Evolutionary conservation across 2,329 filamentous ascomycete genomes (phyloP).

Genomic region (Calonectria hongkongensis): DNA sequence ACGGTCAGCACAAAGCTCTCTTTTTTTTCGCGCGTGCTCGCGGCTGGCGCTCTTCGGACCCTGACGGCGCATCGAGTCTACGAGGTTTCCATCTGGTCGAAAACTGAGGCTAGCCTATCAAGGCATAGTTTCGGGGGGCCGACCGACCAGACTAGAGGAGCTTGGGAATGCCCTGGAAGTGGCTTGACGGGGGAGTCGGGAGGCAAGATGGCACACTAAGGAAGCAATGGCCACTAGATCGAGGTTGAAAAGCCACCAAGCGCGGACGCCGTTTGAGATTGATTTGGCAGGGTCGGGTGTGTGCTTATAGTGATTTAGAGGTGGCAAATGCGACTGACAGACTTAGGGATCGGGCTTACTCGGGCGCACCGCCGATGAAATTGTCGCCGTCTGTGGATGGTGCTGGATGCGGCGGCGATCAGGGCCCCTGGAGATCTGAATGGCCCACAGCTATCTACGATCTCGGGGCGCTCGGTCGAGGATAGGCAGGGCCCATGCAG

Average conservation of each 20-base stretch:
- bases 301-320: neutral
- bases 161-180: conserved; percentile 33
- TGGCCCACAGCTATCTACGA: conserved; percentile 13
- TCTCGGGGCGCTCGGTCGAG: conserved; percentile 15
- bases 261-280: conserved; percentile 23
- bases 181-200: conserved; percentile 20
- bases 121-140: conserved; percentile 36
- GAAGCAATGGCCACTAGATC: conserved; percentile 22
- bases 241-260: conserved; percentile 11
- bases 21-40: conserved; percentile 3
- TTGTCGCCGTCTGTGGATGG: neutral
- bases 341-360: neutral
- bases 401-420: conserved; percentile 6
- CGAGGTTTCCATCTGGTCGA: conserved; percentile 36
- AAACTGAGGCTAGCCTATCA: conserved; percentile 36
- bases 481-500: neutral
- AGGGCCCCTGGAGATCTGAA: conserved; percentile 2
- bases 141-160: conserved; percentile 28
- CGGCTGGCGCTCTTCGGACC: conserved; percentile 37
- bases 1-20: conserved; percentile 11
- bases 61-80: neutral
- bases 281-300: conserved; percentile 5
- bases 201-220: conserved; percentile 22
- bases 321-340: conserved; percentile 7
- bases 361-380: neutral